Evolutionary conservation across 768 basidiomycete genomes (phyloP).

Genomic region (Cystofilobasidium capitatum): DNA sequence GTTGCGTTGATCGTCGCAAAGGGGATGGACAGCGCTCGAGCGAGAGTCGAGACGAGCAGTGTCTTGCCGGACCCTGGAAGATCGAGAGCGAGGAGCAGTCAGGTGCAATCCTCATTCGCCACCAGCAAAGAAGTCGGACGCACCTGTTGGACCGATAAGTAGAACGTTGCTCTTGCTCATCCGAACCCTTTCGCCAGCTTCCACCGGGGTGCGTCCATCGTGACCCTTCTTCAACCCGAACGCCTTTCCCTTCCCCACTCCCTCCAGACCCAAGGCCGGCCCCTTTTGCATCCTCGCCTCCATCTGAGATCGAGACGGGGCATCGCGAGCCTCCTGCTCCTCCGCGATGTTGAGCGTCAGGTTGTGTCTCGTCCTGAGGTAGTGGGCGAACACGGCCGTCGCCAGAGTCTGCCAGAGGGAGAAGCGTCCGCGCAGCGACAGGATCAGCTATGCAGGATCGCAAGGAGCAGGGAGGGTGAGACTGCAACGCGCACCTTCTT

Average conservation of each 20-base stretch:
- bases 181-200: slow-evolving; percentile 15
- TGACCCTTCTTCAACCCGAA: too few relatives aligned
- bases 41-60: slow-evolving; percentile 58
- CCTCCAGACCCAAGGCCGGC: neutral
- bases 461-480: neutral
- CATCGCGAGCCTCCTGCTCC: neutral
- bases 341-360: neutral
- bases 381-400: neutral
- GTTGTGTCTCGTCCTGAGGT: neutral
- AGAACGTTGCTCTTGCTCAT: neutral
- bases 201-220: too few relatives aligned
- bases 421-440: neutral
- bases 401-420: neutral
- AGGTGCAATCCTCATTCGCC: neutral
- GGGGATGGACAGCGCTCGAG: slow-evolving; percentile 48
- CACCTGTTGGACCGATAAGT: slow-evolving; percentile 65
- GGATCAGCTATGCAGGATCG: neutral
- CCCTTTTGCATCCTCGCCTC: neutral
- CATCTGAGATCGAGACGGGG: neutral
- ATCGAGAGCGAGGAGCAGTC: neutral
- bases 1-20: slow-evolving; percentile 92
- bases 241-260: too few relatives aligned
- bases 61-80: slow-evolving; percentile 61
- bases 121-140: neutral
- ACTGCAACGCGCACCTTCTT: neutral